phyloP scores from a whole-genome alignment of 2,329 filamentous ascomycete genomes.

The Gnomoniopsis smithogilvyi region DNA sequence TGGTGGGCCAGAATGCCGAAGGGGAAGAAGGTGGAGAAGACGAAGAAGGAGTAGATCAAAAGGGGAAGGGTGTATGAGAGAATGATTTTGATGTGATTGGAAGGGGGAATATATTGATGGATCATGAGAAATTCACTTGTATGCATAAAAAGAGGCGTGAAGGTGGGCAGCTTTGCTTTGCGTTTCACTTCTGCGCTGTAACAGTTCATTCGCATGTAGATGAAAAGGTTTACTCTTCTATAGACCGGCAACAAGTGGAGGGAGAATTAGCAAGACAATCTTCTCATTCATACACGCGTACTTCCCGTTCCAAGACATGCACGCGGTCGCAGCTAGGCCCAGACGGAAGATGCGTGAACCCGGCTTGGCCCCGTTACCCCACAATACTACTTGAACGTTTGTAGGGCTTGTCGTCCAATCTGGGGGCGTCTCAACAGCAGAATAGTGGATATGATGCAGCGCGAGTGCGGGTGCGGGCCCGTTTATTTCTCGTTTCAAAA shows the following conservation, averaged over 20 bases:
- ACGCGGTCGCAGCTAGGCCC: no score
- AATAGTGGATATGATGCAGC: background rate
- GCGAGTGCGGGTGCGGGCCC: background rate
- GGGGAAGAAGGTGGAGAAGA: conserved; percentile 23
- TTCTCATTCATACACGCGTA: no score
- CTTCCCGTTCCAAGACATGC: no score
- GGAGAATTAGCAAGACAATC: no score
- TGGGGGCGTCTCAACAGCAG: background rate
- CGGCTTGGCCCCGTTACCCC: no score
- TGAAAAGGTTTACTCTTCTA: no score
- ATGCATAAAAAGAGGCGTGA: background rate
- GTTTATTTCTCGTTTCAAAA: background rate
- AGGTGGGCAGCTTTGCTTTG: background rate
- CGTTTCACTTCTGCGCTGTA: no score
- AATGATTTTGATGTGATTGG: background rate
- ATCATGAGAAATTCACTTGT: background rate
- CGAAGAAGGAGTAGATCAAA: background rate
- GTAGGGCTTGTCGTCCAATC: background rate
- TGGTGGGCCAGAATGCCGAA: conserved; percentile 39
- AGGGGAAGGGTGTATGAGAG: background rate
- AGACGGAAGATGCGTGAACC: no score
- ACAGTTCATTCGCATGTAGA: no score
- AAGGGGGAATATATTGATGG: background rate
- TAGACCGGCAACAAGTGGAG: no score
- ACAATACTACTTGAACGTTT: no score